A percentile compares a stretch with the other conserved stretches of the same genome.
Evolutionary conservation across 2,329 filamentous ascomycete genomes (phyloP).

Genomic region (Arthroderma sp.): DNA sequence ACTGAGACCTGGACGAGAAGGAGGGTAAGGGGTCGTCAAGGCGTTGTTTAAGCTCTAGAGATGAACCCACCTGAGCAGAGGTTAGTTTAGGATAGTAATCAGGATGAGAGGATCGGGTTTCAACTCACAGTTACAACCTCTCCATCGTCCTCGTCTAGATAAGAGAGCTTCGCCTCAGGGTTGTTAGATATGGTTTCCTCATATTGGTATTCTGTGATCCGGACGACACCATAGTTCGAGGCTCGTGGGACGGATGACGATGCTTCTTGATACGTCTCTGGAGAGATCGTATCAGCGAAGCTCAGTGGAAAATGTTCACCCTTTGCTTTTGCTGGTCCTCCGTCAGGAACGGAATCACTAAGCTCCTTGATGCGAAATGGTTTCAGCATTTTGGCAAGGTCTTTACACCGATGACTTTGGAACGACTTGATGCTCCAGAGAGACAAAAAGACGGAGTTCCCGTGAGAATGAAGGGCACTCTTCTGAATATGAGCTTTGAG

Average conservation of each 20-base stretch:
- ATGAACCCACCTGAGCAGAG: slow-evolving; percentile 31
- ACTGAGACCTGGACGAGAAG: slow-evolving; percentile 1
- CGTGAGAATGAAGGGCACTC: no score
- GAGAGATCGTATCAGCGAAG: no score
- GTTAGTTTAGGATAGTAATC: slow-evolving; percentile 1
- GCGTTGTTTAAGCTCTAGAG: slow-evolving; percentile 34
- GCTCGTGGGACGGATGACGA: slow-evolving; percentile 1
- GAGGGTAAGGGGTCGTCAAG: slow-evolving; percentile 29
- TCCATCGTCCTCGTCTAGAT: slow-evolving; percentile 35
- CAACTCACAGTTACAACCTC: slow-evolving; percentile 32
- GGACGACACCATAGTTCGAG: slow-evolving; percentile 22
- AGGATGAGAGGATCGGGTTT: neutral
- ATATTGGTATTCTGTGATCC: slow-evolving; percentile 30
- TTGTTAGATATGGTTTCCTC: slow-evolving; percentile 28
- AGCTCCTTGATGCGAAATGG: slow-evolving; percentile 30
- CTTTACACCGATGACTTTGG: neutral
- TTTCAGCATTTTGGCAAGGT: slow-evolving; percentile 22
- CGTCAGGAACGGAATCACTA: slow-evolving; percentile 1
- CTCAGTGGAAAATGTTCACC: no score
- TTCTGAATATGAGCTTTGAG: neutral
- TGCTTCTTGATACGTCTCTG: neutral
- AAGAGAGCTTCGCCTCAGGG: slow-evolving; percentile 31
- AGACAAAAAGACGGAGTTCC: neutral
- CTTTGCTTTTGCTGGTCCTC: no score
- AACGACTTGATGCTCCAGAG: neutral